A percentile compares a stretch with the other conserved stretches of the same genome.
These are phyloP conservation scores for Amniculicola lignicola DNA, from an alignment of 495 filamentous ascomycete genomes.

Conservation along the genomic window DNA sequence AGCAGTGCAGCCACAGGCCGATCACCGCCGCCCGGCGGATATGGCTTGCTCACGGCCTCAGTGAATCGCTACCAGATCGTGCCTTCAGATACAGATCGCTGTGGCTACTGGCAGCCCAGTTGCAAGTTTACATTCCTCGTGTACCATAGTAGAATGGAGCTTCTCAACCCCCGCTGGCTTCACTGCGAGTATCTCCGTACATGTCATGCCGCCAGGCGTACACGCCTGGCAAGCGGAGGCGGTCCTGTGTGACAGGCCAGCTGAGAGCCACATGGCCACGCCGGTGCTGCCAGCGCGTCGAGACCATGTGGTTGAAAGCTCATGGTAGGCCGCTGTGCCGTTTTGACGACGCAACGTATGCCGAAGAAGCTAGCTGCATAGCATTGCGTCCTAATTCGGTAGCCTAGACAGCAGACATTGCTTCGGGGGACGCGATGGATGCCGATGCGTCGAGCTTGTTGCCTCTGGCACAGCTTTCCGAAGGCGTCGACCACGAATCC, in stretches of 20 bases:
- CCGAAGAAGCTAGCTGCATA: neutral
- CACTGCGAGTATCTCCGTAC: too few species aligned
- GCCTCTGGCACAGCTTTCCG: neutral
- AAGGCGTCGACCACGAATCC: too few species aligned
- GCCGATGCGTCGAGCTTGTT: slow-evolving; percentile 4
- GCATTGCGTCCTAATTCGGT: neutral
- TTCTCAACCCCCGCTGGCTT: too few species aligned
- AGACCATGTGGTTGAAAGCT: slow-evolving; percentile 13
- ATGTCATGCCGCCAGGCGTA: too few species aligned
- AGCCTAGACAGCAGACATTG: neutral
- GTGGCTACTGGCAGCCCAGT: too few species aligned
- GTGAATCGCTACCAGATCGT: neutral
- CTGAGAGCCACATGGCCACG: slow-evolving; percentile 25
- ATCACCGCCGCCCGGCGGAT: slow-evolving; percentile 28
- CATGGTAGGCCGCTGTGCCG: slow-evolving; percentile 13
- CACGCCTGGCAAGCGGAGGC: too few species aligned
- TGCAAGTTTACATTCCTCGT: too few species aligned
- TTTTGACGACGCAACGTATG: neutral
- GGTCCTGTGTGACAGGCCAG: too few species aligned
- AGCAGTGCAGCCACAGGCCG: slow-evolving; percentile 23
- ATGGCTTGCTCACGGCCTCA: slow-evolving; percentile 13
- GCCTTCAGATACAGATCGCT: neutral
- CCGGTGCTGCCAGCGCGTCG: slow-evolving; percentile 5
- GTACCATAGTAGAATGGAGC: too few species aligned
- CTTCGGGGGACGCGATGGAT: slow-evolving; percentile 24